Base-by-base conservation (phyloP, 1,139 yeast species). In the Taiozyma sp. region DNA sequence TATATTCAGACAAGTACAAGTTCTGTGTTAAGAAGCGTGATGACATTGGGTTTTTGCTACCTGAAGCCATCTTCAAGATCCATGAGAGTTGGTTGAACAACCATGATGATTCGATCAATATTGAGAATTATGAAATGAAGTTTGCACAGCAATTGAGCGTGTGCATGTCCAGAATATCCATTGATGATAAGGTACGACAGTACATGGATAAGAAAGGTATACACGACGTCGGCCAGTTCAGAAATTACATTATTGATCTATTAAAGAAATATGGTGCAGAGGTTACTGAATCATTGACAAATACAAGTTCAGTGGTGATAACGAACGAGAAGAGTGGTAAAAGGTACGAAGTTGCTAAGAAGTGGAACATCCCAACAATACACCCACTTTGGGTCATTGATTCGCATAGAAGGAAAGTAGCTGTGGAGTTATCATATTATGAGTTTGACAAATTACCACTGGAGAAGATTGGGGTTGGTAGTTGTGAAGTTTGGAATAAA, bases 331-430 rank as follows among this genome's bases (percentile, higher is more conserved):
- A 69, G 30, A 61, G 68, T 21, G 96, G 96, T 0, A 77, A 76
- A 52, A 72, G 95, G 54, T 85, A 75, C 60, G 71, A 70, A 30
- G 83, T 79, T 63, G 90, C 93, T 1, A 52, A 73, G 8, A 82
- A 81, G 60, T 85, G 93, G 91, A 73, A 72, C 6, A 77, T 83
- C 3, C 85, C 88, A 1, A 76, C 83, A 1, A 79, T 88, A 3
- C 90, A 86, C 62, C 93, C 95, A 0, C 68, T 79, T 48, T 90
- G 95, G 95, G 66, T 90, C 3, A 60, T 76, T 22, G 88, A 88
- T 63, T 80, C 88, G 45, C 63, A 80, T 4, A 69, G 73, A 44
- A 70, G 96, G 54, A 80, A 78, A 4, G 89, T 88, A 0, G 72
- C 80, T 3, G 64, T 88, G 47, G 77, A 76, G 30, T 72, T 71